Evolutionary conservation across 2,329 filamentous ascomycete genomes (phyloP).

Genomic region (Fusarium sp.): DNA sequence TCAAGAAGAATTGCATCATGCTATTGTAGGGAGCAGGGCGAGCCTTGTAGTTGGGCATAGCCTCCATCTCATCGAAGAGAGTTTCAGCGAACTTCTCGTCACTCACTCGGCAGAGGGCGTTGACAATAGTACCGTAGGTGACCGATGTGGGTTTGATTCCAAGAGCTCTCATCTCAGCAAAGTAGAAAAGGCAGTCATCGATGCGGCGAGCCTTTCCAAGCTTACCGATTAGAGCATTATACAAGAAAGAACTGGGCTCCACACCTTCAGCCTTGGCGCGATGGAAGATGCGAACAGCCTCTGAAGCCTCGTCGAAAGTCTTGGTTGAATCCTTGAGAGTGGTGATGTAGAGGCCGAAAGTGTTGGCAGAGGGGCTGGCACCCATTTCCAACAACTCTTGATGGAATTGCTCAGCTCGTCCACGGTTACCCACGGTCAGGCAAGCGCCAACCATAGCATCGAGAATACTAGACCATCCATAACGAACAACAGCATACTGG

Average conservation of each 20-base stretch:
- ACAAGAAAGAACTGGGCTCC: conserved; percentile 95
- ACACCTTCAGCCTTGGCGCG: conserved; percentile 94
- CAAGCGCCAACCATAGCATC: conserved; percentile 97
- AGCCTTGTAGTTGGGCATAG: conserved; percentile 98
- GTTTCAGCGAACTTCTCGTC: conserved; percentile 98
- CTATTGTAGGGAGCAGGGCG: conserved; percentile 98
- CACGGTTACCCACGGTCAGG: conserved; percentile 83
- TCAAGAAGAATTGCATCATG: conserved; percentile 99
- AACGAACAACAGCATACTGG: conserved; percentile 88
- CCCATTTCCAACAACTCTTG: conserved; percentile 93
- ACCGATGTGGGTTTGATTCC: conserved; percentile 96
- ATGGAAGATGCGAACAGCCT: conserved; percentile 97
- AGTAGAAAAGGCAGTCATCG: conserved; percentile 98
- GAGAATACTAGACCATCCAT: conserved; percentile 96
- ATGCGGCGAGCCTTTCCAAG: conserved; percentile 97
- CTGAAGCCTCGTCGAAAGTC: conserved; percentile 97
- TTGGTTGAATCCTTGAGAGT: conserved; percentile 97
- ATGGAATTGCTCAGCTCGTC: conserved; percentile 86
- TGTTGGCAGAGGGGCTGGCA: conserved; percentile 93
- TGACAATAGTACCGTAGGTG: conserved; percentile 98
- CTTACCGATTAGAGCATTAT: conserved; percentile 98
- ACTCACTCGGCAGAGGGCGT: conserved; percentile 95
- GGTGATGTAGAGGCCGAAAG: conserved; percentile 98
- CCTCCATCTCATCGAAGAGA: conserved; percentile 99
- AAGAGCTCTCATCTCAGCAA: conserved; percentile 94